Conservation (phyloP, 139 green algal species). For the Zygnema cylindricum region DNA sequence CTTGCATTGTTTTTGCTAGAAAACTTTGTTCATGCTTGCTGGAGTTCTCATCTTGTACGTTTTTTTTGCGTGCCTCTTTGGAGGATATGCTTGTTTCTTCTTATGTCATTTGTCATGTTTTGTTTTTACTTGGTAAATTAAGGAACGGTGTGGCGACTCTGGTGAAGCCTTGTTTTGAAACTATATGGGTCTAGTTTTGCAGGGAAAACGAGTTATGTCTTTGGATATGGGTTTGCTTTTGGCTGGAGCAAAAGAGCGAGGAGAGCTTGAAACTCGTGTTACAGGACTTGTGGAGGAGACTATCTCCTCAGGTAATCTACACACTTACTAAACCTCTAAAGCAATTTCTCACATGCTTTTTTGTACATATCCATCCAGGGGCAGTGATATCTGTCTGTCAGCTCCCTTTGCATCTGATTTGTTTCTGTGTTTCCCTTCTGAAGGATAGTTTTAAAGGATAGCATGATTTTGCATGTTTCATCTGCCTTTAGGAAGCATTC, state of each 20-base stretch:
- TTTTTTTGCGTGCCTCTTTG: background rate
- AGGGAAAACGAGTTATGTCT: slow-evolving; percentile 86
- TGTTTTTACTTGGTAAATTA: too few species aligned
- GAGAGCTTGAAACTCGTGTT: slow-evolving; percentile 94
- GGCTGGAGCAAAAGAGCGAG: slow-evolving; percentile 90
- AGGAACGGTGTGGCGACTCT: too few species aligned
- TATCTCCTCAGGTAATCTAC: slow-evolving; percentile 12
- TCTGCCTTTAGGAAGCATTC: too few species aligned
- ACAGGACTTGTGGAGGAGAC: slow-evolving; percentile 86
- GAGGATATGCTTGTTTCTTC: background rate
- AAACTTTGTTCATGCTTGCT: background rate
- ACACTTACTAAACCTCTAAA: too few species aligned
- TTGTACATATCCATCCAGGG: background rate
- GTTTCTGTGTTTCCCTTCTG: too few species aligned
- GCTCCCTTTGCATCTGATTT: background rate
- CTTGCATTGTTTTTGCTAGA: background rate
- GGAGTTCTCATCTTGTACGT: too few species aligned
- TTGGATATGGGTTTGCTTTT: slow-evolving; percentile 93
- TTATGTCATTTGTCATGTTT: too few species aligned
- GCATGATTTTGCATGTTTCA: too few species aligned
- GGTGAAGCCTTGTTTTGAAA: too few species aligned
- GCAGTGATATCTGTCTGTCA: background rate
- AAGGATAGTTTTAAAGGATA: too few species aligned
- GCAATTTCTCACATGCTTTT: background rate
- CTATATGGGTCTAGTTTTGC: too few species aligned